phyloP scores from a whole-genome alignment of 106 monocot genomes.

The Alisma plantagoaquatica region DNA sequence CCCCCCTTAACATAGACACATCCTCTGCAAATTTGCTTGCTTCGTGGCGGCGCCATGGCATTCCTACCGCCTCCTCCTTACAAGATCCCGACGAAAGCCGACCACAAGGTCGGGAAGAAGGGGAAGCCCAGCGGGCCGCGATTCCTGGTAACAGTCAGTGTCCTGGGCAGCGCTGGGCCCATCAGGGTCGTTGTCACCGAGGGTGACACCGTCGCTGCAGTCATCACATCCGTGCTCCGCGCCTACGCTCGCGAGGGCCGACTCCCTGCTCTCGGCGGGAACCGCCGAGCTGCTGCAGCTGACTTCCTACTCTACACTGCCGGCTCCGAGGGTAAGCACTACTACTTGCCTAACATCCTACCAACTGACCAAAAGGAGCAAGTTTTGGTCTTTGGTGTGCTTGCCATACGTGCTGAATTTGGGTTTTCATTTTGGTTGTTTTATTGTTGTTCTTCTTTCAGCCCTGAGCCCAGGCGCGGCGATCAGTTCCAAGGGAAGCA shows the following conservation, averaged over 20 bases:
- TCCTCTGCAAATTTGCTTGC: too few relatives aligned
- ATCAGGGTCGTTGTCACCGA: slow-evolving; percentile 50
- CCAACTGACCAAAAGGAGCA: too few relatives aligned
- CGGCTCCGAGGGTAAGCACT: slow-evolving; percentile 46
- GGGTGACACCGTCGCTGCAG: slow-evolving; percentile 36
- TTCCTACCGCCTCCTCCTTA: too few relatives aligned
- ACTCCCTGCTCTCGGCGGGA: slow-evolving; percentile 68
- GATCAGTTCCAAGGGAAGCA: slow-evolving; percentile 19
- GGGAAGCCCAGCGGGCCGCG: slow-evolving; percentile 2
- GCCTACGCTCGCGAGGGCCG: slow-evolving; percentile 61
- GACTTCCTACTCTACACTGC: slow-evolving; percentile 46
- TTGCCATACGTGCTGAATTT: too few relatives aligned
- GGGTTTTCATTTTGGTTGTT: not conserved
- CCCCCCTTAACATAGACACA: too few relatives aligned
- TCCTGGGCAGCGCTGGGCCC: slow-evolving; percentile 63
- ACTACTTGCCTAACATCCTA: too few relatives aligned
- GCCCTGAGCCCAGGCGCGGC: slow-evolving; percentile 22
- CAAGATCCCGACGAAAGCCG: too few relatives aligned
- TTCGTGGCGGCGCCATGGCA: too few relatives aligned
- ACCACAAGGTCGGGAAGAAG: not conserved
- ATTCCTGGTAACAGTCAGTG: slow-evolving; percentile 50
- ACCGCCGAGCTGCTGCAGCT: slow-evolving; percentile 28
- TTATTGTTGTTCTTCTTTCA: slow-evolving; percentile 12
- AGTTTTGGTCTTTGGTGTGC: too few relatives aligned
- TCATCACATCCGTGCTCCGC: slow-evolving; percentile 38